Base-by-base conservation (phyloP, 2,329 filamentous ascomycete species). In the Phyllosticta citribraziliensis region DNA sequence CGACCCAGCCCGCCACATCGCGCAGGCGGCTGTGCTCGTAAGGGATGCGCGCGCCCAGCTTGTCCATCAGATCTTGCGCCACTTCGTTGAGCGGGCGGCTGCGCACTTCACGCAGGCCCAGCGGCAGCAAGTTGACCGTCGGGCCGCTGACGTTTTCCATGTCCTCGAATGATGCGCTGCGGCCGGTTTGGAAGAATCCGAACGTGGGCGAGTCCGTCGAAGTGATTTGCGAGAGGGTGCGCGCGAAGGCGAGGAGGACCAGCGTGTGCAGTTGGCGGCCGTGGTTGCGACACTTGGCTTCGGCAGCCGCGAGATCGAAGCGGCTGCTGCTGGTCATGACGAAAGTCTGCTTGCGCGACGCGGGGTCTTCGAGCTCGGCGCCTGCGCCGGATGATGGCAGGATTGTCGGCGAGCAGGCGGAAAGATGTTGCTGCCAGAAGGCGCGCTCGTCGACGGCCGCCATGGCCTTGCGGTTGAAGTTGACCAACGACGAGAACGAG, bases 171-270 rank as follows among this genome's bases (percentile, higher is more conserved):
- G 66, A 61, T 1, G 67, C 67, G 8, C 69, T 71, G 54, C 70
- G 67, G n/a, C 70, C 70, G 2, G 67, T 66, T 57, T 72, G 70
- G 64, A 71, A 73, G 17, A 73, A 60, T 9, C 70, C 71, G 55
- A 73, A 68, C 0, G 64, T 65, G 1, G 70, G 70, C 27, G 56
- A 67, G 5, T 57, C 14, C 20, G 66, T 60, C 1, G 60, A 35
- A 0, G 70, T 69, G 30, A 50, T 55, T 14, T 60, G 61, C 3
- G 69, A 66, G 20, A 73, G 66, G 20, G 55, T 61, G 47, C 70
- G 68, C 9, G 69, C 67, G 22, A 70, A 65, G 51, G 70, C 67
- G 24, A 70, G 65, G 12, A 73, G 65, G 30, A 73, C 64, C 14
- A 72, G 56, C 0, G 67, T 68, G 56, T 71, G 69, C 2, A 72